Evolutionary conservation across 371 early-diverging fungal genomes (phyloP).

Genomic region (Conidiobolus incongruus): DNA sequence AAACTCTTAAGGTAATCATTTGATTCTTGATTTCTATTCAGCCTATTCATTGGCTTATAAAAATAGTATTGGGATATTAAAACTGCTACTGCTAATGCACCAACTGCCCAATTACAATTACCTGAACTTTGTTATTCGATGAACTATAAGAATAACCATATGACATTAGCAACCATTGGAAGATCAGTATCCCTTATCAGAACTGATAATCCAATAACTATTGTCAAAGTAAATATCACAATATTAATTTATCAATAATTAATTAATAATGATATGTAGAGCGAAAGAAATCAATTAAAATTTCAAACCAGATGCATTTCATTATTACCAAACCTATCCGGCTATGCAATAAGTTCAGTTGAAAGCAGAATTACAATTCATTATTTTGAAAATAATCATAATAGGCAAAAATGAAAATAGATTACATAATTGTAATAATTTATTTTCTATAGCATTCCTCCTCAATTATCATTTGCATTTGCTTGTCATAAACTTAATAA

Average conservation of each 20-base stretch:
- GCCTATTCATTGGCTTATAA: not conserved
- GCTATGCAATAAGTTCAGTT: slow-evolving; percentile 75
- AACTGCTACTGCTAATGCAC: slow-evolving; percentile 14
- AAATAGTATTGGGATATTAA: slow-evolving; percentile 63
- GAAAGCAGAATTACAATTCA: slow-evolving; percentile 88
- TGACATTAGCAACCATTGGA: slow-evolving; percentile 63
- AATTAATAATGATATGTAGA: slow-evolving; percentile 1
- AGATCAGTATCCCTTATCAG: slow-evolving; percentile 44
- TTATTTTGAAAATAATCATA: slow-evolving; percentile 14
- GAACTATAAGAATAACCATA: slow-evolving; percentile 39
- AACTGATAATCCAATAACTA: slow-evolving; percentile 38
- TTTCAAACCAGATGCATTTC: slow-evolving; percentile 37
- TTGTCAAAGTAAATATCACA: slow-evolving; percentile 27
- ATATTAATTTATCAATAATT: not conserved
- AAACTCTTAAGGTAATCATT: slow-evolving; percentile 36
- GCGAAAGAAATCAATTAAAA: slow-evolving; percentile 9
- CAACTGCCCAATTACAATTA: slow-evolving; percentile 32
- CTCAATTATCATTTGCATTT: too few relatives aligned
- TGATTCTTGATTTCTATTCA: slow-evolving; percentile 4
- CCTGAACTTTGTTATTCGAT: slow-evolving; percentile 64
- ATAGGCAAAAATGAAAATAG: too few relatives aligned
- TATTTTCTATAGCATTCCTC: too few relatives aligned
- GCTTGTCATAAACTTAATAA: too few relatives aligned
- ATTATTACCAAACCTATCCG: slow-evolving; percentile 49
- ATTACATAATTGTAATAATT: too few relatives aligned